Conservation (phyloP, 495 filamentous ascomycete species). For the Aspergillus saccharolyticus region DNA sequence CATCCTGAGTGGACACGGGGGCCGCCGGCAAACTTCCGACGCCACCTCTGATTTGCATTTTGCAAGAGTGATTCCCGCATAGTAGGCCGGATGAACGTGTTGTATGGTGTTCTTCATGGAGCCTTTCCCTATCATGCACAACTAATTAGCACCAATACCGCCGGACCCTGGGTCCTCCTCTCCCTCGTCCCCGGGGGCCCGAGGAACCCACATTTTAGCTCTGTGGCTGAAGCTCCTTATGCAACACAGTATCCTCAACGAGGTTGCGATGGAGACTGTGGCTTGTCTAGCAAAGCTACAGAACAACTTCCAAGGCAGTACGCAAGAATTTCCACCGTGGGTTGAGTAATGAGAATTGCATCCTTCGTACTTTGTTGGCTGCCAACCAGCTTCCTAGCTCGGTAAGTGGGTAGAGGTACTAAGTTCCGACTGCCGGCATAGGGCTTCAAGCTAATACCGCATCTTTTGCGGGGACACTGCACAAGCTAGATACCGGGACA, state of each 20-base stretch:
- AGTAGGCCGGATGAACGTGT: background rate
- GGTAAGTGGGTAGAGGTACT: background rate
- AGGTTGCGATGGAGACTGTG: background rate
- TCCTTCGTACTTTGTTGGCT: background rate
- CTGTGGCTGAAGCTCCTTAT: background rate
- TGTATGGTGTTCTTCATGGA: background rate
- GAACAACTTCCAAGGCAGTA: background rate
- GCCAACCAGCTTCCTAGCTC: background rate
- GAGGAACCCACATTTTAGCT: background rate
- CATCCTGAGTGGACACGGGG: background rate
- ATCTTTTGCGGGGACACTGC: slow-evolving; percentile 15
- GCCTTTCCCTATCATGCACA: background rate
- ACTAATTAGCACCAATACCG: background rate
- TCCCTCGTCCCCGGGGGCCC: too few relatives aligned
- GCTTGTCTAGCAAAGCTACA: background rate
- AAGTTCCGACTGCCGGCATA: slow-evolving; percentile 7
- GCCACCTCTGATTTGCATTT: background rate
- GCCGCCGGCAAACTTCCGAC: background rate
- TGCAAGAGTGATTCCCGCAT: background rate
- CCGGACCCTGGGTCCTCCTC: background rate
- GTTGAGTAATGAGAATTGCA: slow-evolving; percentile 3
- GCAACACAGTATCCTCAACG: background rate
- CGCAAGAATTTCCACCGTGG: background rate
- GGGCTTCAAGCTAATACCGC: slow-evolving; percentile 9
- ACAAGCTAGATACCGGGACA: slow-evolving; percentile 7